Evolutionary conservation across 169 alveolate species (phyloP), one percentile per base, ranked within the genome.

Genomic region (Plasmodium chabaudi): DNA sequence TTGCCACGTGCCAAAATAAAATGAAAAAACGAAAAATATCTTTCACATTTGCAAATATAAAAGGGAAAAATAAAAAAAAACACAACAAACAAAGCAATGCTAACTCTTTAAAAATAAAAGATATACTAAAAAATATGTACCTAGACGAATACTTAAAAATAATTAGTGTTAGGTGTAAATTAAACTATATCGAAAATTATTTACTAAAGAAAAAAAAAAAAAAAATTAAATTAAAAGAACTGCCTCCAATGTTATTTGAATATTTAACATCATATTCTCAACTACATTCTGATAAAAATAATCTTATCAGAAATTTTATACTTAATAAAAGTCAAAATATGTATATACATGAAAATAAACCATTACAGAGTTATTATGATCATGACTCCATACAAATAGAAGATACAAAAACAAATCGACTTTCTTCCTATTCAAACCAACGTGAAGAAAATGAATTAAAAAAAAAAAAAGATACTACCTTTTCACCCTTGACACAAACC

Each of bases 261-360:
- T 82, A 67, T 55, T 82, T 82, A 49, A 82, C 90, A n/a, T 82
- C 90, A 5, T 82, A 82, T 55, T 82, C 90, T 49, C 47, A 59
- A 49, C 71, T 82, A 21, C 67, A 55, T 82, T 67, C 64, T 82
- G 42, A 44, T 49, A 82, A 65, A 9, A 47, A 82, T 6, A 59
- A 59, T 19, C 17, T 82, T 19, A 67, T 82, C 61, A 61, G 67
- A 67, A 67, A 70, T 42, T 82, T 82, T 53, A 17, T 82, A 23
- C 27, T 2, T 51, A 82, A 23, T 17, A 65, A 46, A 46, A 82
- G 68, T n/a, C 44, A 82, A 15, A n/a, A 65, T 12, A 7, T 17
- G 2, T 44, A 82, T n/a, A 61, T 74, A 5, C 7, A 63, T 12
- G 72, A 39, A 63, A 15, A 17, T 59, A 65, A 71, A 53, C 25